Conservation (phyloP, 179 eudicot species). For the Actinidia polygama region DNA sequence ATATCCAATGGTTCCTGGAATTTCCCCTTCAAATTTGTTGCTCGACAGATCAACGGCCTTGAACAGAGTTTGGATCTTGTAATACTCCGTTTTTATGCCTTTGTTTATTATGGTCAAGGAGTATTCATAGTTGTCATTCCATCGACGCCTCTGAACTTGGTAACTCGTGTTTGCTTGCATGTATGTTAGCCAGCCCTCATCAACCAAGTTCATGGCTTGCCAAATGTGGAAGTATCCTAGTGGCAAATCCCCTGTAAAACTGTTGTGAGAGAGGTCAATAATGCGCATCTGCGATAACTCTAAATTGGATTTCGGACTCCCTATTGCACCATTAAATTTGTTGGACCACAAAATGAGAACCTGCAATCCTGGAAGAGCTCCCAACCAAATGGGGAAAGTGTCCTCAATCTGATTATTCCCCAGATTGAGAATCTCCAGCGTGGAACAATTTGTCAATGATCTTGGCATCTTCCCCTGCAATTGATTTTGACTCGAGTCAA, state of each 20-base stretch:
- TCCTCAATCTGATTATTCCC: conserved; percentile 41
- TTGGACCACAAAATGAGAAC: conserved; percentile 41
- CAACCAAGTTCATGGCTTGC: conserved; percentile 31
- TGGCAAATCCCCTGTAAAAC: conserved; percentile 36
- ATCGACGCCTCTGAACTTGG: too few species aligned
- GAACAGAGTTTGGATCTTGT: conserved; percentile 23
- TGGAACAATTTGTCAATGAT: conserved; percentile 33
- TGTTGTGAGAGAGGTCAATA: conserved; percentile 49
- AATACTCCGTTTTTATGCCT: conserved; percentile 26
- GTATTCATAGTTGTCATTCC: background rate
- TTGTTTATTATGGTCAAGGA: conserved; percentile 32
- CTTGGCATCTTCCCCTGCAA: conserved; percentile 24
- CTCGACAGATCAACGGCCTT: conserved; percentile 38
- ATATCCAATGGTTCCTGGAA: conserved; percentile 30
- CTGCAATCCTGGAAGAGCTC: conserved; percentile 32
- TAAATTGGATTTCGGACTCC: background rate
- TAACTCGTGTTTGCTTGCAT: background rate
- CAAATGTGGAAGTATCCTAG: conserved; percentile 24
- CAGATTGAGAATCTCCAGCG: conserved; percentile 32
- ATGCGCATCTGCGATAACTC: conserved; percentile 35
- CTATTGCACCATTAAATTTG: conserved; percentile 31
- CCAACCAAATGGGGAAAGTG: conserved; percentile 45
- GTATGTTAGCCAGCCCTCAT: background rate
- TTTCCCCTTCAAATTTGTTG: conserved; percentile 39
- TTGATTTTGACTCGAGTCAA: conserved; percentile 20